Evolutionary conservation across 75 land plant species (phyloP).

Genomic region (Selaginella moellendorffii): DNA sequence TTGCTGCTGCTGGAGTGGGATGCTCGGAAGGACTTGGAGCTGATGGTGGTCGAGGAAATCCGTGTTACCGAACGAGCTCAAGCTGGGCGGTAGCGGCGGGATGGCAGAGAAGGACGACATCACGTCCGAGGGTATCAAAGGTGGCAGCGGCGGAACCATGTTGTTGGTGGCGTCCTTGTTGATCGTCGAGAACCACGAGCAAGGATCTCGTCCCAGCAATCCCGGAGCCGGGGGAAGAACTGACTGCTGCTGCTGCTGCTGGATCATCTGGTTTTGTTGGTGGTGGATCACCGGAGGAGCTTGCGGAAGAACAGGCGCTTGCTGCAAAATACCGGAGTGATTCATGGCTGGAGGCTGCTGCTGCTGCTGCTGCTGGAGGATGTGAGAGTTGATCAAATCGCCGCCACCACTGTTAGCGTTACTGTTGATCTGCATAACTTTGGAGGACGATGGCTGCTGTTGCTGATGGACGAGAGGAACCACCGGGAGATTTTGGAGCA

Average conservation of each 20-base stretch:
- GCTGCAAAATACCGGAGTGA: neutral
- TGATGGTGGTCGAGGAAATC: neutral
- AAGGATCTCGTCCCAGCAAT: neutral
- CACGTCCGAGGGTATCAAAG: neutral
- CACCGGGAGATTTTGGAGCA: no score
- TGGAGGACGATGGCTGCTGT: neutral
- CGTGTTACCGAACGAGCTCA: neutral
- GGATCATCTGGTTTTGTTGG: neutral
- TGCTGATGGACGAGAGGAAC: neutral
- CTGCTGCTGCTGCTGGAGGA: neutral
- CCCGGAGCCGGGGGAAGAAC: neutral
- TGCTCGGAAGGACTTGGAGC: neutral
- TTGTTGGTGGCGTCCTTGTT: neutral
- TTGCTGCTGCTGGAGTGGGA: no score
- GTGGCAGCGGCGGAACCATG: neutral
- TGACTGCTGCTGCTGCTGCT: neutral
- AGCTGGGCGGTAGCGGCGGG: no score
- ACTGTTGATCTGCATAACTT: neutral
- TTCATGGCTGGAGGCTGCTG: neutral
- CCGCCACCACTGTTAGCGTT: neutral
- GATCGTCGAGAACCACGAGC: slow-evolving; percentile 3
- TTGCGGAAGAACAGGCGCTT: neutral
- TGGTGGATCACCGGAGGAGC: neutral
- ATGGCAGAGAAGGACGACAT: neutral
- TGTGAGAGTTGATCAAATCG: neutral